Percentiles rank a stretch among this genome's conserved stretches.
Conservation (phyloP, 176 grass and related monocot genomes). For the Poa annua region DNA sequence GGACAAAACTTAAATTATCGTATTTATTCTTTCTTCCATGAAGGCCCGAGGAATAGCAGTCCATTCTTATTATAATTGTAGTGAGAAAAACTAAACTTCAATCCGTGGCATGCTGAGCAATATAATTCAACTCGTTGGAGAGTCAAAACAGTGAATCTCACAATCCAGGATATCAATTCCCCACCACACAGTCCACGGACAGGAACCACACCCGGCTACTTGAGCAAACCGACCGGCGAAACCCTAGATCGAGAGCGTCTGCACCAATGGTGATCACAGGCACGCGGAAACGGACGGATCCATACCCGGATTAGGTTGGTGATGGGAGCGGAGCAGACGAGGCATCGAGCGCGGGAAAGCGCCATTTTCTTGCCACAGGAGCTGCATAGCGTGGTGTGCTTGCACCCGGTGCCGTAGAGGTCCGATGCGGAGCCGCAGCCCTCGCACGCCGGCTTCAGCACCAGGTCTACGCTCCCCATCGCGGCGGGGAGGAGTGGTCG, state of each 20-base stretch:
- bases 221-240: slow-evolving; percentile 37
- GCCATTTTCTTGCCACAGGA: slow-evolving; percentile 89
- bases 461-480: slow-evolving; percentile 66
- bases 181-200: not conserved
- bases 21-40: not conserved
- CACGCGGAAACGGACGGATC: not conserved
- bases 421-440: slow-evolving; percentile 76
- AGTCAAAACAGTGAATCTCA: not conserved
- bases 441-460: slow-evolving; percentile 85
- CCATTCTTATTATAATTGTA: not conserved
- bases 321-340: slow-evolving; percentile 64
- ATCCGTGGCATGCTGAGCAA: not conserved
- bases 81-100: not conserved
- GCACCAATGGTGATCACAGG: not conserved
- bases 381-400: slow-evolving; percentile 93
- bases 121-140: not conserved
- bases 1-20: not conserved
- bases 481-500: not conserved
- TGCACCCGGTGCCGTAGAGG: slow-evolving; percentile 89
- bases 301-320: slow-evolving; percentile 86
- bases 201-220: slow-evolving; percentile 2
- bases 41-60: not conserved
- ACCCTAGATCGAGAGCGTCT: slow-evolving; percentile 41
- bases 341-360: slow-evolving; percentile 62
- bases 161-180: slow-evolving; percentile 2